Evolutionary conservation across 106 monocot genomes (phyloP), one percentile per base, ranked within the genome.

Genomic region (Phalaenopsis aphrodite): DNA sequence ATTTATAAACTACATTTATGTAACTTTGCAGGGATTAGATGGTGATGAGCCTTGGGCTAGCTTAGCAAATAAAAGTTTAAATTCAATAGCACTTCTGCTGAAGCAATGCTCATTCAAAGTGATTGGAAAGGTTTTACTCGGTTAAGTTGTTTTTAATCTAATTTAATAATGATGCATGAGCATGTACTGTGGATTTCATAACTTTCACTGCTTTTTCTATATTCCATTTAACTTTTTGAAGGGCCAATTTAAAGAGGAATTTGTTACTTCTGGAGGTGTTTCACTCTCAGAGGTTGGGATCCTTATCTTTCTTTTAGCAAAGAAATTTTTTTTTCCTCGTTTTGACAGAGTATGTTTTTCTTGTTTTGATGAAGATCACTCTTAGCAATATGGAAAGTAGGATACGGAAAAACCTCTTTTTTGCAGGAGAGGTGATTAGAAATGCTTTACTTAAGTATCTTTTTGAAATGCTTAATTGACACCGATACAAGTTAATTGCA

Each of bases 191-290:
- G 41, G 52, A 45, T 36, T 48, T 66, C 0, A 15, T 37, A 55
- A 8, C 41, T 56, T 78, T 5, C 12, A 42, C 42, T 8, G 15
- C 74, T 8, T 38, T 81, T 64, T 36, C 46, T 36, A 37, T 74
- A 55, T 36, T 41, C 18, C 68, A 78, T 2, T 12, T 79, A 14
- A 65, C 80, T 43, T 38, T 56, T 41, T 85, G 45, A 81, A 97
- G 97, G 97, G 97, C 16, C 97, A 92, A 90, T 97, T 92, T 81
- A 97, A 97, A 83, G 97, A 97, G 66, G 97, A 97, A 88, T 97
- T 97, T 89, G 97, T 97, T 56, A 94, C 97, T 75, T 90, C 97
- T 79, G 97, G 97, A 81, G 97, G 97, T 58, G 86, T 97, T 84
- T 94, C 97, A 78, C 89, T 97, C 37, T 84, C 97, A 74, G 97